These are phyloP conservation scores for Lineolata rhizophorae DNA, from an alignment of 495 filamentous ascomycete species.

Conservation along the genomic window DNA sequence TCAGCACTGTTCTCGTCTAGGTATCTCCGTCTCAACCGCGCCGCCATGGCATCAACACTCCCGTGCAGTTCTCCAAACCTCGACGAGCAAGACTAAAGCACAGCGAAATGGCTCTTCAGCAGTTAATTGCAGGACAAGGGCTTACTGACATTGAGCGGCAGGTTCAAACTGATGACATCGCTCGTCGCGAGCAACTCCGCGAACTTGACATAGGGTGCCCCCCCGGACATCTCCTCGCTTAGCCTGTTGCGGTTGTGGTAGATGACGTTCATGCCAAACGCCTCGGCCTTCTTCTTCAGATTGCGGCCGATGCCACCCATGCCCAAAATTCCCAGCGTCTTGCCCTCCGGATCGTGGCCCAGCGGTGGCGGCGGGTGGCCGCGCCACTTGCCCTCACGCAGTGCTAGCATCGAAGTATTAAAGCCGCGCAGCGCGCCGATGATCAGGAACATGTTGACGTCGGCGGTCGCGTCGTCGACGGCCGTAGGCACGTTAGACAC, in stretches of 20 bases:
- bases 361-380: slow-evolving; percentile 25
- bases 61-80: no score
- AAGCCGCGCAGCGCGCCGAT: slow-evolving; percentile 56
- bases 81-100: no score
- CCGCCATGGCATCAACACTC: no score
- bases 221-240: slow-evolving; percentile 30
- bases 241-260: slow-evolving; percentile 44
- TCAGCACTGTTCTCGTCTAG: no score
- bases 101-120: no score
- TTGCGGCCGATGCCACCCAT: slow-evolving; percentile 38
- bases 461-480: slow-evolving; percentile 64
- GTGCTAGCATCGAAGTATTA: slow-evolving; percentile 34
- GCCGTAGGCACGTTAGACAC: slow-evolving; percentile 68
- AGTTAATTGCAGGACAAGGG: not conserved
- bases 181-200: slow-evolving; percentile 40
- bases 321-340: slow-evolving; percentile 36
- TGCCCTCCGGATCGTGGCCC: slow-evolving; percentile 41
- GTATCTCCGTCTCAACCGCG: no score
- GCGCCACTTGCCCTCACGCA: slow-evolving; percentile 37
- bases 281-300: slow-evolving; percentile 39
- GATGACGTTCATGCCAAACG: slow-evolving; percentile 38
- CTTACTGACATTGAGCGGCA: slow-evolving; percentile 46
- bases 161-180: slow-evolving; percentile 57
- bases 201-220: slow-evolving; percentile 45
- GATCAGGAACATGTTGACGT: slow-evolving; percentile 55